Conservation (phyloP, 129 eudicot genomes). For the Mikania micrantha region DNA sequence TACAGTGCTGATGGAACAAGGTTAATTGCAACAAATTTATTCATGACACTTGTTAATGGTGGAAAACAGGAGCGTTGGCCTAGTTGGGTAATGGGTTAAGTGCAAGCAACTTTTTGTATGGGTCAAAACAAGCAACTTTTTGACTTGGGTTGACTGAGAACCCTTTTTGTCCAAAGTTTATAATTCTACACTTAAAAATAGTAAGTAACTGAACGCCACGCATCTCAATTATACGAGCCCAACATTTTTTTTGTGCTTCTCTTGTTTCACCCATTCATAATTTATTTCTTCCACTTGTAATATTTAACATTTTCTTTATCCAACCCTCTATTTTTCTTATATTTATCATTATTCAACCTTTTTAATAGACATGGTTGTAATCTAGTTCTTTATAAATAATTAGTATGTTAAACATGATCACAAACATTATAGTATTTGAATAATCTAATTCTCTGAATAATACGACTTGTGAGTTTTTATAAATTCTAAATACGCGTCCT, state of each 20-base stretch:
- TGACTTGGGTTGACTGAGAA: not conserved
- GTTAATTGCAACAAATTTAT: constrained; percentile 15
- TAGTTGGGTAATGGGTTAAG: not conserved
- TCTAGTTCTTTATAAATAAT: not conserved
- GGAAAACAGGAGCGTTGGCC: not conserved
- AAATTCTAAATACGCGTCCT: not conserved
- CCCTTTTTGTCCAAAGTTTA: too few species aligned
- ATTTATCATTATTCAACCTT: too few species aligned
- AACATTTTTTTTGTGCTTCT: too few species aligned
- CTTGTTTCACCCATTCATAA: too few species aligned
- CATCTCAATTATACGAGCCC: too few species aligned
- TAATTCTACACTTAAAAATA: too few species aligned
- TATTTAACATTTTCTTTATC: too few species aligned
- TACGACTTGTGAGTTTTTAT: not conserved
- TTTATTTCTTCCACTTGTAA: too few species aligned
- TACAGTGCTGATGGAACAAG: constrained; percentile 58
- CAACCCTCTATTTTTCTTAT: too few species aligned
- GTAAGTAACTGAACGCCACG: too few species aligned
- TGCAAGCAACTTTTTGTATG: not conserved
- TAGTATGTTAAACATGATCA: not conserved
- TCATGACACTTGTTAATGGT: not conserved
- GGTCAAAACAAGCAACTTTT: not conserved
- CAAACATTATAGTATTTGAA: not conserved
- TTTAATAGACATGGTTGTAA: too few species aligned
- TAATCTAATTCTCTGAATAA: not conserved